phyloP scores from a whole-genome alignment of 345 rosid genomes.

The Hibiscus trionum region DNA sequence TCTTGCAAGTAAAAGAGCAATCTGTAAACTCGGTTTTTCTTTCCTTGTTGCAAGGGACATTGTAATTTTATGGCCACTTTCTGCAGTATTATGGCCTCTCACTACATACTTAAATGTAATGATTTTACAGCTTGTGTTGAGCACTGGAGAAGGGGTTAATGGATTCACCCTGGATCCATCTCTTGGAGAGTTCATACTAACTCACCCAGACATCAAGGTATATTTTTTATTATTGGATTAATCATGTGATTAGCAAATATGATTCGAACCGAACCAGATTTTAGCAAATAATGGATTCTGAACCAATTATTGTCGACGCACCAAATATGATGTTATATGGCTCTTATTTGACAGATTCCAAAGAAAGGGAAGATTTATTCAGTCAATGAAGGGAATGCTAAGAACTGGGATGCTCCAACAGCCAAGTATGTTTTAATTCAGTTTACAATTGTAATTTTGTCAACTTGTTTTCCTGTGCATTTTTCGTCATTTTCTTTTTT shows the following conservation, averaged over 20 bases:
- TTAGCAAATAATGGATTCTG: no score
- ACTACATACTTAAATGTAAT: neutral
- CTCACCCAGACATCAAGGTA: slow-evolving; percentile 95
- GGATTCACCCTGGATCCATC: slow-evolving; percentile 98
- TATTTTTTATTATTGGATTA: slow-evolving; percentile 5
- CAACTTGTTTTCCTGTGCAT: neutral
- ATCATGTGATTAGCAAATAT: neutral
- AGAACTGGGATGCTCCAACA: slow-evolving; percentile 93
- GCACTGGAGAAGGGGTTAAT: slow-evolving; percentile 85
- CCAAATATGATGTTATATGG: no score
- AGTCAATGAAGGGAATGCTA: slow-evolving; percentile 97
- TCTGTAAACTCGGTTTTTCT: neutral
- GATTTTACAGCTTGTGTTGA: slow-evolving; percentile 71
- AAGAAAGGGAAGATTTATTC: slow-evolving; percentile 91
- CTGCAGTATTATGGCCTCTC: neutral
- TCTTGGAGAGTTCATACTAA: slow-evolving; percentile 93
- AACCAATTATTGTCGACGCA: no score
- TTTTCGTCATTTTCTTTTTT: neutral
- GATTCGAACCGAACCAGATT: no score
- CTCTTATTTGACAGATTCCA: slow-evolving; percentile 52
- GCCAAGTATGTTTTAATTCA: slow-evolving; percentile 46
- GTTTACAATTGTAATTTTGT: neutral
- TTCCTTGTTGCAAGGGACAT: neutral
- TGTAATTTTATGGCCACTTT: neutral
- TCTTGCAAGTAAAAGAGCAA: neutral